phyloP scores from a whole-genome alignment of 2,329 filamentous ascomycete genomes.

The Penicillium sp. region DNA sequence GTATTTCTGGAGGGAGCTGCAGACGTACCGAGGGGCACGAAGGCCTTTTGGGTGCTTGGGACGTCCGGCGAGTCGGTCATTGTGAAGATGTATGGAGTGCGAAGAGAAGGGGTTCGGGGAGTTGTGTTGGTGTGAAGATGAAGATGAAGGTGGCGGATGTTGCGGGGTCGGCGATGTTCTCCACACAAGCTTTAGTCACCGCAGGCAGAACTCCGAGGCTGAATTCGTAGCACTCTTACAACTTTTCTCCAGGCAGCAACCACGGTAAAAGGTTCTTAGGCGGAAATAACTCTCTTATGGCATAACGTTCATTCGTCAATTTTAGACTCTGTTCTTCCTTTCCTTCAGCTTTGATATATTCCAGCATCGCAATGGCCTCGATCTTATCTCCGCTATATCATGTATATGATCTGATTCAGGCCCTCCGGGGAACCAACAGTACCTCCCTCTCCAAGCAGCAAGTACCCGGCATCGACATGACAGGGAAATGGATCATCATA shows the following conservation, averaged over 20 bases:
- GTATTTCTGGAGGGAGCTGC: constrained; percentile 1
- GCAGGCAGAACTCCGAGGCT: not conserved
- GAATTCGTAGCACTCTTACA: no score
- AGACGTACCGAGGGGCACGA: constrained; percentile 47
- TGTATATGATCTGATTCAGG: not conserved
- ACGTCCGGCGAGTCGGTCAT: constrained; percentile 40
- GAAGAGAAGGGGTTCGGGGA: no score
- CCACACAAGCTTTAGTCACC: constrained; percentile 1
- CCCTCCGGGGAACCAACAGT: not conserved
- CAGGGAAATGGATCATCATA: constrained; percentile 17
- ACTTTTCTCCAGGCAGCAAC: not conserved
- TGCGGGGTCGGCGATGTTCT: constrained; percentile 9
- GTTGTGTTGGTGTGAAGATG: not conserved
- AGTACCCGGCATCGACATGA: constrained; percentile 5
- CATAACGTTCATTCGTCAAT: not conserved
- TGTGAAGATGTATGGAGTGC: not conserved
- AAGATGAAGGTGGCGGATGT: not conserved
- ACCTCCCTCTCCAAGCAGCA: constrained; percentile 1
- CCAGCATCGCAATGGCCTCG: not conserved
- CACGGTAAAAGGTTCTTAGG: not conserved
- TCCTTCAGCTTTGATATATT: not conserved
- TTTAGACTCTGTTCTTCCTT: not conserved
- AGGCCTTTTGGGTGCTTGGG: constrained; percentile 45
- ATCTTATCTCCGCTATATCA: not conserved
- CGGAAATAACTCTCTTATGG: not conserved